phyloP scores from a whole-genome alignment of 139 green algal species.

The Mychonastes homosphaera region DNA sequence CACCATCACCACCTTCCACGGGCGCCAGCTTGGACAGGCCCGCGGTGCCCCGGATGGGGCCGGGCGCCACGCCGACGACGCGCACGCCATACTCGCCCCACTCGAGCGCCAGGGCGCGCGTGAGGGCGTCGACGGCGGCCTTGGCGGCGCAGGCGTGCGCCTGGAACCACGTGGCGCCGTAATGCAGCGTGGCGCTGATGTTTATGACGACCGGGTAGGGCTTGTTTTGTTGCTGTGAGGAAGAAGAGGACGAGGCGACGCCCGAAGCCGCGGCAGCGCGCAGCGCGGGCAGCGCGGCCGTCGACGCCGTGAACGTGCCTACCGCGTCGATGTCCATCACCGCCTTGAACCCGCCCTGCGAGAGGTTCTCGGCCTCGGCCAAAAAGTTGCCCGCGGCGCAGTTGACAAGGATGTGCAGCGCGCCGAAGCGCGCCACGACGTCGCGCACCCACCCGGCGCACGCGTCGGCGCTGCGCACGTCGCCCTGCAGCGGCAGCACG shows the following conservation, averaged over 20 bases:
- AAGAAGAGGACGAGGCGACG: too few species aligned
- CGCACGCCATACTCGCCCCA: constrained; percentile 80
- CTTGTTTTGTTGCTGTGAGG: neutral
- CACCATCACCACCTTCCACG: constrained; percentile 20
- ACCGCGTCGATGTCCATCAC: constrained; percentile 95
- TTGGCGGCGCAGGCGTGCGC: constrained; percentile 76
- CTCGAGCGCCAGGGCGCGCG: constrained; percentile 79
- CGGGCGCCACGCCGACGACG: constrained; percentile 79
- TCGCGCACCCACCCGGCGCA: constrained; percentile 47
- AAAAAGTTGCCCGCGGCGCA: constrained; percentile 87
- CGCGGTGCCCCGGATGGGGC: constrained; percentile 78
- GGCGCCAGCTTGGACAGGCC: constrained; percentile 84
- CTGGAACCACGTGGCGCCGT: constrained; percentile 90
- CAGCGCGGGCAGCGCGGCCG: constrained; percentile 60
- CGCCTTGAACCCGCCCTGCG: constrained; percentile 79
- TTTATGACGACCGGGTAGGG: constrained; percentile 67
- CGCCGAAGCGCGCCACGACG: constrained; percentile 29
- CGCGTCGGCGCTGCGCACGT: constrained; percentile 69
- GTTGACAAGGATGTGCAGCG: constrained; percentile 88
- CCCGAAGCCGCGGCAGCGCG: constrained; percentile 6
- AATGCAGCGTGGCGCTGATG: constrained; percentile 93
- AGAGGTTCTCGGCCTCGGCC: constrained; percentile 68
- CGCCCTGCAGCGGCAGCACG: constrained; percentile 69
- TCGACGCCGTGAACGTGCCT: constrained; percentile 81
- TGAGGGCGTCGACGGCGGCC: constrained; percentile 85